Base-by-base conservation (phyloP, 2,329 filamentous ascomycete genomes). In the Keithomyces neogunnii region DNA sequence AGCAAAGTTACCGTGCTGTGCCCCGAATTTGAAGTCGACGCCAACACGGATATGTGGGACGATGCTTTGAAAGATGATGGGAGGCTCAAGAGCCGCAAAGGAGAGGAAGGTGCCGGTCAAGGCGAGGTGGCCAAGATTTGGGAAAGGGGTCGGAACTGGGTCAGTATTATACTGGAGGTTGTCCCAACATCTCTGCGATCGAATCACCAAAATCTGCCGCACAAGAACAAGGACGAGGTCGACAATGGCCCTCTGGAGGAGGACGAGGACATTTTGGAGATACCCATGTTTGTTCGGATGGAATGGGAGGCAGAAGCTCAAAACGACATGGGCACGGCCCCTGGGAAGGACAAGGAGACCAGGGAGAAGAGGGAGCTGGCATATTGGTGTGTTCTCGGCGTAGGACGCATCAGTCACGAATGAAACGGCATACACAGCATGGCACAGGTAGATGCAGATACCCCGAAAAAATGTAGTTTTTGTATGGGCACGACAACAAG, bases 81-180 rank as follows among this genome's bases (percentile, higher is more conserved):
- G 30, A 55, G 51, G 53, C 66, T 69, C 64, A 65, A 65, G 64
- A 66, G 63, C 57, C 63, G 62, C 63, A 70, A 61, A 60, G 64
- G 64, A 60, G 72, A 70, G 61, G 71, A 67, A 53, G 59, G 70
- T 60, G 63, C 63, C 56, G 60, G 72, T 48, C 78, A 82, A 47
- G 81, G 88, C 13, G 90, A 95, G 67, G 88, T 88, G 0, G 93
- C 92, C 49, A 97, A 97, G 69, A 84, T 97, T n/a, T 99, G 89
- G 88, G 91, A 96, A 56, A 81, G 85, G 50, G 92, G 91, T 0
- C 78, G 91, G 36, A 99, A 97, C 66, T 96, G 91, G 88, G 93
- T 93, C 13, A 93, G 85, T 57, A 89, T 99, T 9, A 88, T 96
- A 26, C 76, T 99, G 30, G 93, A 99, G 66, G 86, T 99, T 11